A percentile compares a stretch with the other conserved stretches of the same genome.
Evolutionary conservation across 108 stramenopile genomes (phyloP).

Genomic region (Fistulifera pelliculosa): DNA sequence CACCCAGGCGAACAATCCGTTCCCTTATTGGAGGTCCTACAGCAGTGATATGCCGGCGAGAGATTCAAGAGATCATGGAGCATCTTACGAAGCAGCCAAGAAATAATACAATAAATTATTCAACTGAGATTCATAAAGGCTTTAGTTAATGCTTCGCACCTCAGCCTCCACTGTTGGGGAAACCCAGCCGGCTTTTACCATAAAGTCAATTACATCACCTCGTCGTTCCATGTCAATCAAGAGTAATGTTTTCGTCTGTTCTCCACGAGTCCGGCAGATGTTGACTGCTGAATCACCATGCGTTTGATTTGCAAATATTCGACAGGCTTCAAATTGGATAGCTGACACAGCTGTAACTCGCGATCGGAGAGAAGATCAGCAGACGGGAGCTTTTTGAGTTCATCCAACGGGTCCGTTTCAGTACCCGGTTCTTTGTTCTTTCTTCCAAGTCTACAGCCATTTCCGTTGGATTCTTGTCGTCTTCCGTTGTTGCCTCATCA

Average conservation of each 20-base stretch:
- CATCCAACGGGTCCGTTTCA: no score
- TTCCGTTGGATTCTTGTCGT: no score
- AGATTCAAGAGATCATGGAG: slow-evolving; percentile 69
- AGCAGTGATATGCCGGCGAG: slow-evolving; percentile 73
- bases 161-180: slow-evolving; percentile 10
- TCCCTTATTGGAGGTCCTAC: slow-evolving; percentile 84
- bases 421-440: no score
- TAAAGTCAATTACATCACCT: slow-evolving; percentile 70
- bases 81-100: slow-evolving; percentile 65
- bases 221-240: slow-evolving; percentile 63
- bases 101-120: slow-evolving; percentile 3
- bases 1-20: slow-evolving; percentile 39
- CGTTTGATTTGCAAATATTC: slow-evolving; percentile 74
- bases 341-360: slow-evolving; percentile 58
- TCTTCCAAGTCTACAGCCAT: no score
- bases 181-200: slow-evolving; percentile 77
- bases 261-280: slow-evolving; percentile 46
- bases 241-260: slow-evolving; percentile 46
- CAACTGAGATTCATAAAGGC: no score
- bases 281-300: slow-evolving; percentile 65
- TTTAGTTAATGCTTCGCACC: neutral
- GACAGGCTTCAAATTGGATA: slow-evolving; percentile 42
- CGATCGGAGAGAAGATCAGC: slow-evolving; percentile 32
- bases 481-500: no score
- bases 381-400: no score